Conservation (phyloP, 2,329 filamentous ascomycete genomes). For the Alternaria postmessia region DNA sequence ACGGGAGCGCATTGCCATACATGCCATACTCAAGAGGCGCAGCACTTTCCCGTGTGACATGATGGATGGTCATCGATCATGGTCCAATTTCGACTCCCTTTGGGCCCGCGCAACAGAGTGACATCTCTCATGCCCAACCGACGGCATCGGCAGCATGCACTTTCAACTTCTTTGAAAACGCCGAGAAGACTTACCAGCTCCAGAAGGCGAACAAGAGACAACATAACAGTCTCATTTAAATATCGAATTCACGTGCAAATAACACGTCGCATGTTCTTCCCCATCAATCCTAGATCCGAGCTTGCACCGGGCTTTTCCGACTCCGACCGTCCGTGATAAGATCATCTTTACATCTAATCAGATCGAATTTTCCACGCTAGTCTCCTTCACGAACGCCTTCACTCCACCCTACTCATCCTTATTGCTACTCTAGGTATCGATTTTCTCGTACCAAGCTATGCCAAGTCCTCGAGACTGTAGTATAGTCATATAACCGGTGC, state of each 20-base stretch:
- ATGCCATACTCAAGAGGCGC: background rate
- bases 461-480: background rate
- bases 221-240: background rate
- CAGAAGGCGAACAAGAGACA: background rate
- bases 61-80: background rate
- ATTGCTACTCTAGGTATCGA: background rate
- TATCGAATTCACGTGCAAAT: background rate
- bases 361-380: constrained; percentile 19
- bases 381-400: background rate
- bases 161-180: background rate
- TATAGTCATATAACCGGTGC: background rate
- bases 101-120: background rate
- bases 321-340: constrained; percentile 1
- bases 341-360: constrained; percentile 18
- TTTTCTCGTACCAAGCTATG: background rate
- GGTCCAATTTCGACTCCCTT: background rate
- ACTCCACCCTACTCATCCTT: constrained; percentile 6
- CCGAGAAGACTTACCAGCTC: background rate
- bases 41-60: background rate
- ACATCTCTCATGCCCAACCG: background rate
- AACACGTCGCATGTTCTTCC: background rate
- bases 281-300: background rate
- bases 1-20: background rate
- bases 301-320: background rate
- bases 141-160: background rate